Conservation (phyloP, 2,329 filamentous ascomycete species). For the Cladophialophora psammophila region DNA sequence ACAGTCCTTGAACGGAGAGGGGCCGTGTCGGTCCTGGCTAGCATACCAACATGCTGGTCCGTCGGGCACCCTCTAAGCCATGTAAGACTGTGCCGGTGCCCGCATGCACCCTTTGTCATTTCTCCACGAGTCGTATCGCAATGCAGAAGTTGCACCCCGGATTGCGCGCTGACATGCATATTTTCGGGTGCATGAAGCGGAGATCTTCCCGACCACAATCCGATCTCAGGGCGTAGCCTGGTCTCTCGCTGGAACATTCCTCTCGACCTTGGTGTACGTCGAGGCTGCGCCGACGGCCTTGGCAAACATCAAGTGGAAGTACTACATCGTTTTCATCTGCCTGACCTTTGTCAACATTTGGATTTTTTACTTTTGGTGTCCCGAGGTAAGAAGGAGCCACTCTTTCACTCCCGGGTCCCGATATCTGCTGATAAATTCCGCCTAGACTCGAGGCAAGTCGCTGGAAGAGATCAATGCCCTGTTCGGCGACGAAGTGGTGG, state of each 20-base stretch:
- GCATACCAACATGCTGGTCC: constrained; percentile 1
- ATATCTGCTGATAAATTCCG: neutral
- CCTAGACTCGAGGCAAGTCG: constrained; percentile 31
- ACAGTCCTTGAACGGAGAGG: constrained; percentile 8
- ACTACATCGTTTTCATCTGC: constrained; percentile 49
- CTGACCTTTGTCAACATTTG: constrained; percentile 47
- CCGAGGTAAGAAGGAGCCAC: constrained; percentile 49
- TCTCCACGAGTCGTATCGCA: neutral
- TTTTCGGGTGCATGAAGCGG: constrained; percentile 24
- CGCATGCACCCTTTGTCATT: constrained; percentile 16
- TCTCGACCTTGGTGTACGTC: constrained; percentile 34
- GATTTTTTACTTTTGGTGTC: constrained; percentile 42
- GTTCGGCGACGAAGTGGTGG: constrained; percentile 34
- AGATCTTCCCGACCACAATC: constrained; percentile 38
- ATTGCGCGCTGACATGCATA: constrained; percentile 21
- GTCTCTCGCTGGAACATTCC: constrained; percentile 34
- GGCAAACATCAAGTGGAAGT: constrained; percentile 46
- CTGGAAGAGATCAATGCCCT: constrained; percentile 38
- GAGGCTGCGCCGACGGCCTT: constrained; percentile 42
- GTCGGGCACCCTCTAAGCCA: constrained; percentile 12
- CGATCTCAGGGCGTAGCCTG: constrained; percentile 37
- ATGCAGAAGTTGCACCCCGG: constrained; percentile 20
- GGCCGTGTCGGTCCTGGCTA: neutral
- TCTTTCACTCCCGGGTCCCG: neutral
- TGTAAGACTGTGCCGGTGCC: neutral